Percentiles rank a stretch among this genome's conserved stretches.
phyloP scores from a whole-genome alignment of 2,329 filamentous ascomycete genomes.

The Aspergillus proliferans region DNA sequence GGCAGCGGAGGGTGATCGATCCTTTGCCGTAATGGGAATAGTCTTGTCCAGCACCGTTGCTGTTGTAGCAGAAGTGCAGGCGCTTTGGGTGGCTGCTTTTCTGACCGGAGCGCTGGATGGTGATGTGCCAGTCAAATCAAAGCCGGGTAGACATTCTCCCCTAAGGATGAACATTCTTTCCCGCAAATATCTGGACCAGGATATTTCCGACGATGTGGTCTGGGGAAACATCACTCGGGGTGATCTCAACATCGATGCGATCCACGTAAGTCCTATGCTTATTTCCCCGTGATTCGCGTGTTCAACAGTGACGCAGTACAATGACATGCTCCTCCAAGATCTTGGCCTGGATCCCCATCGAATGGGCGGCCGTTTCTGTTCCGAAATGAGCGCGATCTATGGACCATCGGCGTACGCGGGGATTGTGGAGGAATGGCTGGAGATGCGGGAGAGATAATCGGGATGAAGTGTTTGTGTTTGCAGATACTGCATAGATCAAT shows the following conservation, averaged over 20 bases:
- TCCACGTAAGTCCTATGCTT: background rate
- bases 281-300: background rate
- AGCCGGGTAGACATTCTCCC: background rate
- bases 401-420: conserved; percentile 17
- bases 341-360: conserved; percentile 14
- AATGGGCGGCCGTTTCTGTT: conserved; percentile 12
- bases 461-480: background rate
- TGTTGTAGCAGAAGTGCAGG: background rate
- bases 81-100: background rate
- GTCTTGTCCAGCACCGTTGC: background rate
- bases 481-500: background rate
- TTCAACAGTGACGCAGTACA: background rate
- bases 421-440: conserved; percentile 20
- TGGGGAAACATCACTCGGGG: background rate
- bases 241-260: background rate
- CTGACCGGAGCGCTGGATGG: background rate
- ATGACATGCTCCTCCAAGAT: background rate
- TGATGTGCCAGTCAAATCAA: background rate
- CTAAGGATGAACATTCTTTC: background rate
- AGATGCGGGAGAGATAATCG: background rate
- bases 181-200: background rate
- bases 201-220: background rate
- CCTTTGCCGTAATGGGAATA: background rate
- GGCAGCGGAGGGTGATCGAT: background rate
- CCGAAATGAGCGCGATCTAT: conserved; percentile 18